Base-by-base conservation (phyloP, 2,329 filamentous ascomycete genomes). In the Chaetoscypha palmicola region DNA sequence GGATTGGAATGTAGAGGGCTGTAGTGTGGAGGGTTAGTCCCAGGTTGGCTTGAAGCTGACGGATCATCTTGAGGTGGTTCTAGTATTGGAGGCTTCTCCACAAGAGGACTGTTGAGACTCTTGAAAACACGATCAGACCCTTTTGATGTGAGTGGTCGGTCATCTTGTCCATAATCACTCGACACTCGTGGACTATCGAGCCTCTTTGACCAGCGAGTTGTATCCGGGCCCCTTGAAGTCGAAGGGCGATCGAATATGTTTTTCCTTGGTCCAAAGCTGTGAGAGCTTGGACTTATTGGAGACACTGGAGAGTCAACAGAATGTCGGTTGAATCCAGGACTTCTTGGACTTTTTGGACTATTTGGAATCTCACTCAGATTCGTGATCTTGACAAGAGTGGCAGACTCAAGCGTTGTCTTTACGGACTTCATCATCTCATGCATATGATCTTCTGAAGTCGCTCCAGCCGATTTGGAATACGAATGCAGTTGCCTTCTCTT, bases 361-460 rank as follows among this genome's bases (percentile, higher is more conserved):
- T 36, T 19, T 10, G 32, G 40, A 30, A 20, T 26, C 4, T 33
- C 34, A 11, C n/a, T 19, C 8, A 40, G 7, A 8, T 31, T 45
- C 16, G 36, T 45, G 20, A 40, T 45, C 24, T 34, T 39, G 28
- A 36, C 30, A 3, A 45, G 28, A 16, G 36, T 45, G 12, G 42
- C 36, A 9, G 42, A 40, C 23, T 38, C 42, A 9, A 45, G 20
- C 12, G 26, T 28, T 16, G 42, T 5, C 17, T 30, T 9, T 14
- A 37, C 8, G 19, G 24, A 19, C 26, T 31, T 37, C 35, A 38
- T 33, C 20, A 44, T 11, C 16, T 38, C 34, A 26, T 44, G 30
- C 5, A 38, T 33, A 16, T 31, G 41, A 8, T 38, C 28, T 36
- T 30, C 24, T 14, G 21, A 23, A 5, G 22, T 8, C 5, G 24